phyloP scores from a whole-genome alignment of 441 rosid species.

The Populus hybrid region DNA sequence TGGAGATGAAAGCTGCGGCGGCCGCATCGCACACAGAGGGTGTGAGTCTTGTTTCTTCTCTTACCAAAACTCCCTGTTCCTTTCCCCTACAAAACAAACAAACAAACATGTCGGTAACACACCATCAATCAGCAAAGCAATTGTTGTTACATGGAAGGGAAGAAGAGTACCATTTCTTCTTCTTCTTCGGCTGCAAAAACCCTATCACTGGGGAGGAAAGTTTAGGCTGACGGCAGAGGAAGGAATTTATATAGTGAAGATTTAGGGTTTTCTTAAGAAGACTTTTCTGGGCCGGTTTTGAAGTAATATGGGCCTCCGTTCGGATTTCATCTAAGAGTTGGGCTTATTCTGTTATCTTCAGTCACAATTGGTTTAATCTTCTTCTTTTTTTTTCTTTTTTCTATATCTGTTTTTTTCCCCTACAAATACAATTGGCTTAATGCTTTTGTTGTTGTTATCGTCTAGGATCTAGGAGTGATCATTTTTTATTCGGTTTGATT shows the following conservation, averaged over 20 bases:
- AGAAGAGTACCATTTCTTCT: constrained; percentile 26
- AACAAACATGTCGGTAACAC: neutral
- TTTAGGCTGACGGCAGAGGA: neutral
- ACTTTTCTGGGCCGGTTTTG: neutral
- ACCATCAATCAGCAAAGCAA: neutral
- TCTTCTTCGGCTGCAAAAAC: constrained; percentile 16
- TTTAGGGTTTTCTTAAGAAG: neutral
- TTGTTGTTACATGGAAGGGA: neutral
- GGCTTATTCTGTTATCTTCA: neutral
- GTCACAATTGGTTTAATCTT: too few species aligned
- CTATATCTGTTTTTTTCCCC: too few species aligned
- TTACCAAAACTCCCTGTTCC: constrained; percentile 89
- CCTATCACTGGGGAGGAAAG: neutral
- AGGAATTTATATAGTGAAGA: constrained; percentile 1
- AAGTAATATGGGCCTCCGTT: neutral
- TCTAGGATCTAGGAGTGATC: too few species aligned
- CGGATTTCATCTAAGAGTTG: neutral
- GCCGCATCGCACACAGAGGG: constrained; percentile 82
- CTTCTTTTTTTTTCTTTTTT: too few species aligned
- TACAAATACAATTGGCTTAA: too few species aligned
- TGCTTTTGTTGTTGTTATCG: too few species aligned
- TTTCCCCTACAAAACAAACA: constrained; percentile 44
- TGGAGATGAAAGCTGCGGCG: constrained; percentile 86
- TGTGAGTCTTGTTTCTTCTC: constrained; percentile 84
- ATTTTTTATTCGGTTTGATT: too few species aligned